Evolutionary conservation across 2,329 filamentous ascomycete species (phyloP), one percentile per base, ranked within the genome.

Genomic region (Coniochaeta sp.): DNA sequence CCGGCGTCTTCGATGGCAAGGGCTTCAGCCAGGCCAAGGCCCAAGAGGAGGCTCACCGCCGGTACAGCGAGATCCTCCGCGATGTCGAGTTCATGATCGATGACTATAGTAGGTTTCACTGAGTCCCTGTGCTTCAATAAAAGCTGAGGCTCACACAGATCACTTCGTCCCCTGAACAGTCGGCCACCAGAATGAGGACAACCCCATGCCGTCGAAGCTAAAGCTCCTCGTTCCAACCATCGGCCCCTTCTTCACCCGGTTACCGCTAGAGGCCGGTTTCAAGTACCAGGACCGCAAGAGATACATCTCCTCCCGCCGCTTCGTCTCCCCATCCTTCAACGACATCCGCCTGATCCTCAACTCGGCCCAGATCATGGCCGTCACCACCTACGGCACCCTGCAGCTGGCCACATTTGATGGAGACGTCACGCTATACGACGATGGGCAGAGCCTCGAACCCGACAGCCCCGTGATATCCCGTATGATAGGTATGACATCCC

Each of bases 241-340:
- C 13, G 92, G 92, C n/a, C 86, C 82, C 12, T 97, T 97, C 75
- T 97, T 96, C 72, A 97, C 92, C 0, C 80, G 86, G 5, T 74
- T 97, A 3, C 86, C 88, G 2, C 81, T 97, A 8, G 89, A 92
- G 64, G 89, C 91, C 48, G 92, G 92, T 6, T 97, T 97, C 72
- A 85, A 85, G 58, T 92, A 89, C 69, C 94, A 97, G 69, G 94
- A 99, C 67, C 72, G 78, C 53, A 85, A 85, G 57, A 84, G 94
- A 6, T 87, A 86, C 67, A 99, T 99, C 62, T 95, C 90, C 26
- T 90, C 86, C 1, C 81, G 94, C 22, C 85, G 94, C 55, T 97
- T 96, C 65, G 94, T 99, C 2, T 88, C 92, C 1, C 94, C 94
- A 0, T 95, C 89, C 1, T 99, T 99, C 78, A 99, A 99, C 71